Conservation (phyloP, 305 asterid genomes). For the Lippia alba region DNA sequence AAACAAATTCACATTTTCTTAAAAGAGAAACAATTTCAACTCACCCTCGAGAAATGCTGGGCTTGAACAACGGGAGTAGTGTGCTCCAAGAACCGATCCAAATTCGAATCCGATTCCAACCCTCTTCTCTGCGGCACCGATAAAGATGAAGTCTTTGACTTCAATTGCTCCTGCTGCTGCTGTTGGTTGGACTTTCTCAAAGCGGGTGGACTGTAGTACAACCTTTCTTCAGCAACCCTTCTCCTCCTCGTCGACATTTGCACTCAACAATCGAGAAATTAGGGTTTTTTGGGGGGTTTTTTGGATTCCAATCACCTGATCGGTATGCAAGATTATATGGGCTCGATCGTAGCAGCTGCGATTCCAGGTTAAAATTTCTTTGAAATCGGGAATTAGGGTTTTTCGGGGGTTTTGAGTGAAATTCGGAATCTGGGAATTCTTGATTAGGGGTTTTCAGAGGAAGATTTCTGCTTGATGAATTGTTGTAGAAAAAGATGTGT, state of each 20-base stretch:
- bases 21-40: neutral
- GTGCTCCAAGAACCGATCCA: slow-evolving; percentile 88
- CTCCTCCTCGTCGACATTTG: slow-evolving; percentile 59
- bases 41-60: slow-evolving; percentile 75
- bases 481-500: neutral
- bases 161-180: slow-evolving; percentile 42
- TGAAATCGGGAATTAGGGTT: neutral
- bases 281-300: too few species aligned
- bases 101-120: slow-evolving; percentile 56
- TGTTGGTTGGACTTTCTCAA: slow-evolving; percentile 64
- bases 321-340: neutral
- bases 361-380: neutral
- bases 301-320: neutral
- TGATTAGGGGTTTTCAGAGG: slow-evolving; percentile 13
- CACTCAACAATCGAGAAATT: neutral
- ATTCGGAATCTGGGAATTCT: slow-evolving; percentile 1
- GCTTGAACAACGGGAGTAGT: slow-evolving; percentile 82
- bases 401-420: neutral
- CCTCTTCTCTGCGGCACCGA: slow-evolving; percentile 36
- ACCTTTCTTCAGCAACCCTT: slow-evolving; percentile 63
- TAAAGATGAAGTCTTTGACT: slow-evolving; percentile 46
- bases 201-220: slow-evolving; percentile 91
- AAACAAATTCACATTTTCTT: neutral
- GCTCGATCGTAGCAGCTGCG: neutral
- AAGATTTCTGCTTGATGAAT: neutral